These are phyloP conservation scores for Axilococcus clingmanii DNA, from an alignment of 139 green algal genomes.

Conservation along the genomic window DNA sequence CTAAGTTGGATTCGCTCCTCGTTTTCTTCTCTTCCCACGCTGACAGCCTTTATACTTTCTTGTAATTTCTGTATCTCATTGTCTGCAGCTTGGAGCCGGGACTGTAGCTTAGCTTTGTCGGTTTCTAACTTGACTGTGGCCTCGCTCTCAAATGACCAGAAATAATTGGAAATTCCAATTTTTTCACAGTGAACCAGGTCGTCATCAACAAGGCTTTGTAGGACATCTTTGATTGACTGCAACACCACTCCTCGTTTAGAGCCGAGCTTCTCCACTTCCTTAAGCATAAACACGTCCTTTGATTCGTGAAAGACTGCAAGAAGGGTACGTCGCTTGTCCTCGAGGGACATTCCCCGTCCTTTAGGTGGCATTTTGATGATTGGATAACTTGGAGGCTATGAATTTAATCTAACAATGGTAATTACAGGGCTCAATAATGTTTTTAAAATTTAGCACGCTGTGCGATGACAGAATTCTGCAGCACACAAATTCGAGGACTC, in stretches of 20 bases:
- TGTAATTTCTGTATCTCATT: constrained; percentile 16
- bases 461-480: no score
- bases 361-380: constrained; percentile 28
- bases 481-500: no score
- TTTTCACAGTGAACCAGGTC: constrained; percentile 67
- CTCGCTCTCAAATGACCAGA: constrained; percentile 68
- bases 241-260: constrained; percentile 55
- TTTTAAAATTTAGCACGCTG: no score
- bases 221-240: constrained; percentile 68
- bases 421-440: no score
- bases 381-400: neutral
- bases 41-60: constrained; percentile 22
- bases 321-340: constrained; percentile 59
- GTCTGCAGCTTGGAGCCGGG: constrained; percentile 7
- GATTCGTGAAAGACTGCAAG: constrained; percentile 62
- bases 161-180: constrained; percentile 72
- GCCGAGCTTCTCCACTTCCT: constrained; percentile 67
- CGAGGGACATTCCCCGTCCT: constrained; percentile 55
- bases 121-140: constrained; percentile 44
- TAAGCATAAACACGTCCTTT: constrained; percentile 61
- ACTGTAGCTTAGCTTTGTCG: constrained; percentile 8
- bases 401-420: no score
- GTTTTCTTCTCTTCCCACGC: constrained; percentile 42
- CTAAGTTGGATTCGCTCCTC: constrained; percentile 32
- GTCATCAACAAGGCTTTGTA: constrained; percentile 66